Base-by-base conservation (phyloP, 1,139 yeast species). In the Eremothecium cymbalariae region DNA sequence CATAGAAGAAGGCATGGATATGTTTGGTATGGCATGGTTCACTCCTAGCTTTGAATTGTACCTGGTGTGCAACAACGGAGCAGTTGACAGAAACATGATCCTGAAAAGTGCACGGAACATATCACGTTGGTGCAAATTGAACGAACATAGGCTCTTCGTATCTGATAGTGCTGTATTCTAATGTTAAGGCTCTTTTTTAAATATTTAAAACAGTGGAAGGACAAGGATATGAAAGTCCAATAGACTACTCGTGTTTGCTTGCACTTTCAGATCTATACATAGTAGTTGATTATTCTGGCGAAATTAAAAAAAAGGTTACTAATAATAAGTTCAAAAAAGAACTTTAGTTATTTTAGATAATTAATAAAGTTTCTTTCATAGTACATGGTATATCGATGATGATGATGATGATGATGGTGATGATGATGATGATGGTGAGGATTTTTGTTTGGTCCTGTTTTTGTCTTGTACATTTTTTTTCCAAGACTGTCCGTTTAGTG, bases 141-240 rank as follows among this genome's bases (percentile, higher is more conserved):
- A 76, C 38, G 80, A 77, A 41, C 68, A 69, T 30, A 55, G 78
- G 23, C 47, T 77, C 22, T 77, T 77, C 51, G 75, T 77, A 3
- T 65, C 70, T 23, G 77, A 75, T 20, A 83, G 84, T 2, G 82
- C 80, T 1, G 68, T 71, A 0, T 68, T 67, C 44, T 68, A 41
- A 51, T 4, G 16, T 20, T n/a, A n/a, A n/a, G n/a, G n/a, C n/a
- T n/a, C n/a, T n/a, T n/a, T n/a, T n/a, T n/a, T n/a, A n/a, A n/a
- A n/a, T n/a, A n/a, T n/a, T n/a, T n/a, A n/a, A n/a, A n/a, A n/a
- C n/a, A n/a, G n/a, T n/a, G n/a, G n/a, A n/a, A n/a, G n/a, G n/a
- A n/a, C n/a, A n/a, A n/a, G n/a, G n/a, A n/a, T n/a, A n/a, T n/a
- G n/a, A n/a, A n/a, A n/a, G n/a, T n/a, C n/a, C n/a, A n/a, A n/a